Percentiles rank a stretch among this genome's conserved stretches.
Conservation (phyloP, 441 rosid species). For the Gossypium lobatum region DNA sequence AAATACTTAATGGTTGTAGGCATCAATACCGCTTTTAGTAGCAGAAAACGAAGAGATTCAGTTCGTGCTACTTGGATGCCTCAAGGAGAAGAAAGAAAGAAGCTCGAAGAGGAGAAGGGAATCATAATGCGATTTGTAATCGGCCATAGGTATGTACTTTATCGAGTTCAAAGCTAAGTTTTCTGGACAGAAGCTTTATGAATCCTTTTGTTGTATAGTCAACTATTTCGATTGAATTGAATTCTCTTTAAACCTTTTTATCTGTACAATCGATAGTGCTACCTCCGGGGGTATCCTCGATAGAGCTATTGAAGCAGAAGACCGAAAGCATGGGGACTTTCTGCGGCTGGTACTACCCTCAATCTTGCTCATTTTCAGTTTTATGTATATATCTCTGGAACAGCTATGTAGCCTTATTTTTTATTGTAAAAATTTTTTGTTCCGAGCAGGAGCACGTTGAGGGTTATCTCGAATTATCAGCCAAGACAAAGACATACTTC, state of each 20-base stretch:
- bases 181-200: not conserved
- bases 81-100: slow-evolving; percentile 70
- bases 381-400: not conserved
- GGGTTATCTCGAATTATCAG: slow-evolving; percentile 89
- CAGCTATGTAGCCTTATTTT: not conserved
- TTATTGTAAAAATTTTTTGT: slow-evolving; percentile 8
- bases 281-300: slow-evolving; percentile 91
- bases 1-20: slow-evolving; percentile 84
- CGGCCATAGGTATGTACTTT: slow-evolving; percentile 67
- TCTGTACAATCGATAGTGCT: slow-evolving; percentile 35
- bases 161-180: not conserved
- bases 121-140: slow-evolving; percentile 83
- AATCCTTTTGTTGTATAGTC: not conserved
- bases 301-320: slow-evolving; percentile 90
- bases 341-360: slow-evolving; percentile 63
- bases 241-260: not conserved
- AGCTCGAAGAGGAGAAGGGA: slow-evolving; percentile 92
- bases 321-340: slow-evolving; percentile 77
- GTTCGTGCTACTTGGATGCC: slow-evolving; percentile 96
- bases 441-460: slow-evolving; percentile 73
- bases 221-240: not conserved
- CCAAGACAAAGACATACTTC: slow-evolving; percentile 75
- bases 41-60: slow-evolving; percentile 87
- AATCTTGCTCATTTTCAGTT: not conserved
- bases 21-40: slow-evolving; percentile 82